Base-by-base conservation (phyloP, 257 asterid species). In the Henckelia pumila region DNA sequence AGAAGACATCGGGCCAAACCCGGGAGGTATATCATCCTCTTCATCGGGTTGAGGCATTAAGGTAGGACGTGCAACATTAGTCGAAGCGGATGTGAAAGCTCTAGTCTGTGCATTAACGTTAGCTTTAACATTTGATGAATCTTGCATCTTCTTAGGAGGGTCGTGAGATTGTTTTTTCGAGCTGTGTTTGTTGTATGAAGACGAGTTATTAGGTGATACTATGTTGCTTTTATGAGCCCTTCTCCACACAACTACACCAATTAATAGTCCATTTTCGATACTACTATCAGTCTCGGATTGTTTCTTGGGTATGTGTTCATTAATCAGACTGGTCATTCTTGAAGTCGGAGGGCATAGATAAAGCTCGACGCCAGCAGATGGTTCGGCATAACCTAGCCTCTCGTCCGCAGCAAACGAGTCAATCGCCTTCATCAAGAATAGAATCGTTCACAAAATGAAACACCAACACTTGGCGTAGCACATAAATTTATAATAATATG, bases 221-320 rank as follows among this genome's bases (percentile, higher is more conserved):
- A 79, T 78, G 62, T 86, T 83, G 88, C 86, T 86, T 68, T 78
- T 60, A 50, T 81, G 92, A 80, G 79, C 86, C 81, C 89, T 85
- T 87, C 99, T 83, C 99, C 99, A 91, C 77, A 94, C 96, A 79
- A 88, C 92, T 63, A 89, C 92, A 61, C 98, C 99, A 63, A 94
- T 85, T 80, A 44, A 44, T 5, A 94, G 78, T 67, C 87, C 95
- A 70, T 86, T 78, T 74, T 87, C 88, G 7, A 77, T 62, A 50
- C 87, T 66, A 23, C 80, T 81, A 64, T 74, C 64, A 3, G 77
- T 68, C 64, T 82, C 85, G 0, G 71, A 73, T 1, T 72, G 69
- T 23, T 88, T 83, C 69, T 84, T 84, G 55, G 89, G 79, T 26
- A 83, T 57, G 74, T 80, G 79, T 74, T 81, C 85, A 79, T 80